phyloP scores from a whole-genome alignment of 345 rosid species.

The Rubroshorea leprosula region DNA sequence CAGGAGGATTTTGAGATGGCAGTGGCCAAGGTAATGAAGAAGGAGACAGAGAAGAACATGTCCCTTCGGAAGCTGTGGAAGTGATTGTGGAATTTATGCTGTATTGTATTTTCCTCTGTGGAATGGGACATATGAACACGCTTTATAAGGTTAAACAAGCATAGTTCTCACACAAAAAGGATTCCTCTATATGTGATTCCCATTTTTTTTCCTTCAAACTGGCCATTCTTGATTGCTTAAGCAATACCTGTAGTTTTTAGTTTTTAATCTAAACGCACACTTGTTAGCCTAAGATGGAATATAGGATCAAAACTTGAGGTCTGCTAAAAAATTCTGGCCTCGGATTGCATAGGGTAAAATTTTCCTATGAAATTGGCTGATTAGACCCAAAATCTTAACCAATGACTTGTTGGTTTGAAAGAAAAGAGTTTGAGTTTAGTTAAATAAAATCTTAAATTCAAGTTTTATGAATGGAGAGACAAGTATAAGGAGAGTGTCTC shows the following conservation, averaged over 20 bases:
- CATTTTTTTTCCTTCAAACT: too few relatives aligned
- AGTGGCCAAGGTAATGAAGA: slow-evolving; percentile 99
- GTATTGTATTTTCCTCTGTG: background rate
- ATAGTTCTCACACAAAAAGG: too few relatives aligned
- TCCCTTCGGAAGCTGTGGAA: slow-evolving; percentile 97
- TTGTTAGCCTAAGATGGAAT: too few relatives aligned
- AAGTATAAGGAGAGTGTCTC: too few relatives aligned
- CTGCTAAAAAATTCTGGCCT: background rate
- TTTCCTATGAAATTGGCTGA: background rate
- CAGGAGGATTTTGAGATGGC: slow-evolving; percentile 99
- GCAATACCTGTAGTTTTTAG: too few relatives aligned
- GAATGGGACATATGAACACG: background rate
- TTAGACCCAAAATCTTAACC: background rate
- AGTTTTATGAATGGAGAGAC: too few relatives aligned
- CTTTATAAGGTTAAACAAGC: background rate
- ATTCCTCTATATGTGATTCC: too few relatives aligned
- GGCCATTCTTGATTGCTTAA: too few relatives aligned
- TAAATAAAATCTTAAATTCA: too few relatives aligned
- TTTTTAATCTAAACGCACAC: too few relatives aligned
- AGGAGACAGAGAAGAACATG: slow-evolving; percentile 99
- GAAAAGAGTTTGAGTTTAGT: too few relatives aligned
- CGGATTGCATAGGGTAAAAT: background rate
- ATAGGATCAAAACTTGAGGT: background rate
- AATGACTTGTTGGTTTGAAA: too few relatives aligned
- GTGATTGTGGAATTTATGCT: slow-evolving; percentile 25